These are phyloP conservation scores for Colletotrichum magnum DNA, from an alignment of 2,329 filamentous ascomycete genomes.

Conservation along the genomic window DNA sequence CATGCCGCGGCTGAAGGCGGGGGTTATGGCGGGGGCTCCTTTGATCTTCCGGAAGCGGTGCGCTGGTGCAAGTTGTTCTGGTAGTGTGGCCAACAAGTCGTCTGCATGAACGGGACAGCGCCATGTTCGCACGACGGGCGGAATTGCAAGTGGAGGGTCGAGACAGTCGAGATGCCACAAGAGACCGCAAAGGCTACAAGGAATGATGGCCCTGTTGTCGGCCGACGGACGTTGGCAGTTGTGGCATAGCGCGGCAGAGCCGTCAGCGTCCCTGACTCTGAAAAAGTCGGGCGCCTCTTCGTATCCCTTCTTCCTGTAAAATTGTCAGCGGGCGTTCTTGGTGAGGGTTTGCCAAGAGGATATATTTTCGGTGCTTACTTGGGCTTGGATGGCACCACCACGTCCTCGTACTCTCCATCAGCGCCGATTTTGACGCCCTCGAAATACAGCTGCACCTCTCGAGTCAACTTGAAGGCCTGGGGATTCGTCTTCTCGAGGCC, in stretches of 20 bases:
- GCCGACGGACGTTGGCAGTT: slow-evolving; percentile 78
- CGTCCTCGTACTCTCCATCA: slow-evolving; percentile 86
- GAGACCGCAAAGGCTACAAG: slow-evolving; percentile 85
- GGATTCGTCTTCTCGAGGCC: slow-evolving; percentile 78
- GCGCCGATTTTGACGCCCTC: slow-evolving; percentile 82
- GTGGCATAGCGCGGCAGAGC: slow-evolving; percentile 83
- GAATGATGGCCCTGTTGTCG: slow-evolving; percentile 80
- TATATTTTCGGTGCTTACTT: slow-evolving; percentile 66
- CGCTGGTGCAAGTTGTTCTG: slow-evolving; percentile 69
- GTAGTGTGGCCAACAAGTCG: slow-evolving; percentile 75
- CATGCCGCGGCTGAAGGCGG: slow-evolving; percentile 73
- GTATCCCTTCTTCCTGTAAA: slow-evolving; percentile 65
- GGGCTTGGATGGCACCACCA: slow-evolving; percentile 68
- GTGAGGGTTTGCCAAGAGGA: not conserved
- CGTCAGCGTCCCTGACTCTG: slow-evolving; percentile 79
- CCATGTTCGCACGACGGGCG: slow-evolving; percentile 84
- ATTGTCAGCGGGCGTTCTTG: slow-evolving; percentile 48
- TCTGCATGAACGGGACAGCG: slow-evolving; percentile 90
- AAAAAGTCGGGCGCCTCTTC: slow-evolving; percentile 78
- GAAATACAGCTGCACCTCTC: slow-evolving; percentile 80
- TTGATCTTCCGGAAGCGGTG: slow-evolving; percentile 75
- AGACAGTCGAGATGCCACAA: slow-evolving; percentile 95
- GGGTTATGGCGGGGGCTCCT: slow-evolving; percentile 65
- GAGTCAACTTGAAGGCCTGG: slow-evolving; percentile 80
- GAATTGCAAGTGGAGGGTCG: slow-evolving; percentile 84